A percentile compares a stretch with the other conserved stretches of the same genome.
Evolutionary conservation across 148 eudicot genomes (phyloP).

Genomic region (Linanthus parryae): DNA sequence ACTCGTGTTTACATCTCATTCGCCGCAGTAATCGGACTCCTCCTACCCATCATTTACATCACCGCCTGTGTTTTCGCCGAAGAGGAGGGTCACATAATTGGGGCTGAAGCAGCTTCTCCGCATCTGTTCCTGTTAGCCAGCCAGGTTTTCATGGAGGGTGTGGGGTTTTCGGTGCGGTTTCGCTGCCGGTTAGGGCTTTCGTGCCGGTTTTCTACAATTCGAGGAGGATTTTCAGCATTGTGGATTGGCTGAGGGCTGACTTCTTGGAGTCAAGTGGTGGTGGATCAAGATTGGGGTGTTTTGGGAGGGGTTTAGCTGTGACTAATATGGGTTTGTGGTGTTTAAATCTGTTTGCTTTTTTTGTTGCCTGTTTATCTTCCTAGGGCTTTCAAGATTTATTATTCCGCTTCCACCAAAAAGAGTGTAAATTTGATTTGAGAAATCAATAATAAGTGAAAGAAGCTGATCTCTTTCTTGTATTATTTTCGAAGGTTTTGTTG

Average conservation of each 20-base stretch:
- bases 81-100: conserved; percentile 51
- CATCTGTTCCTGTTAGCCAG: conserved; percentile 64
- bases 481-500: too few relatives aligned
- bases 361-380: conserved; percentile 80
- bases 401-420: too few relatives aligned
- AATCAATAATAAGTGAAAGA: too few relatives aligned
- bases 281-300: conserved; percentile 23
- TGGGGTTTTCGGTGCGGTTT: conserved; percentile 37
- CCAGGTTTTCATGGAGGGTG: conserved; percentile 79
- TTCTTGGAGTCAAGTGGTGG: conserved; percentile 17
- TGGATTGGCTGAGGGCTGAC: conserved; percentile 50
- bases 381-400: conserved; percentile 54
- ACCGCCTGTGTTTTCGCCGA: conserved; percentile 53
- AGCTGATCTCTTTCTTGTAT: too few relatives aligned
- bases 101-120: conserved; percentile 60
- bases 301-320: conserved; percentile 50
- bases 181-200: conserved; percentile 68
- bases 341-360: conserved; percentile 74
- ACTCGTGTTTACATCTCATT: conserved; percentile 32
- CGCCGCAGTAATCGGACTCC: conserved; percentile 51
- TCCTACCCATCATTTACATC: conserved; percentile 59
- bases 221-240: conserved; percentile 36
- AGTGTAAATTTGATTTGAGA: too few relatives aligned
- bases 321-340: conserved; percentile 58
- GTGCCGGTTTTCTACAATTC: conserved; percentile 82